Percentiles rank a stretch among this genome's conserved stretches.
Evolutionary conservation across 768 basidiomycete genomes (phyloP).

Genomic region (Pluteus cervinus): DNA sequence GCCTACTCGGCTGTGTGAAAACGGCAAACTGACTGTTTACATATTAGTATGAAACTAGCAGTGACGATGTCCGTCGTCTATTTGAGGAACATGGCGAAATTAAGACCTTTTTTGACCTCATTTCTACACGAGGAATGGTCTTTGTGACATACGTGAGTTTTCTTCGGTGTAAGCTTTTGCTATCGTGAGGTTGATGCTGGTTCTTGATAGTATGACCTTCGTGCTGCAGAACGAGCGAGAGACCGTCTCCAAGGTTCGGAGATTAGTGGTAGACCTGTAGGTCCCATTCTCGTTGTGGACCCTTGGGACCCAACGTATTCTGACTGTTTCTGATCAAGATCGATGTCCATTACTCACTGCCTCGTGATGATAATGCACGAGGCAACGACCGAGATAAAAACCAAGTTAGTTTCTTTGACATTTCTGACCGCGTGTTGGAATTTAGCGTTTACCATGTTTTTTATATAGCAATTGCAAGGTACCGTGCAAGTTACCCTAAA

Average conservation of each 20-base stretch:
- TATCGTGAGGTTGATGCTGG: slow-evolving; percentile 12
- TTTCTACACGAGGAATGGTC: slow-evolving; percentile 94
- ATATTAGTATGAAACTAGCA: slow-evolving; percentile 80
- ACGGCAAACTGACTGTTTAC: slow-evolving; percentile 1
- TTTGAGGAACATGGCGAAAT: slow-evolving; percentile 96
- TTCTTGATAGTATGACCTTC: slow-evolving; percentile 70
- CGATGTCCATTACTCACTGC: slow-evolving; percentile 96
- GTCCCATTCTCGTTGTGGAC: slow-evolving; percentile 24
- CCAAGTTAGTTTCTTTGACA: slow-evolving; percentile 48
- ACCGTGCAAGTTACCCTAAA: slow-evolving; percentile 74
- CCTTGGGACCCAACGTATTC: slow-evolving; percentile 12
- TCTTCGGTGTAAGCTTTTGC: not conserved
- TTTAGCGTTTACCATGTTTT: not conserved
- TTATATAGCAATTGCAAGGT: slow-evolving; percentile 67
- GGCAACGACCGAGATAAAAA: slow-evolving; percentile 73
- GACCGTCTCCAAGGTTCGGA: slow-evolving; percentile 87
- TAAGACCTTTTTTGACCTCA: slow-evolving; percentile 95
- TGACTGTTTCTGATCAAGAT: slow-evolving; percentile 50
- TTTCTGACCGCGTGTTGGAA: not conserved
- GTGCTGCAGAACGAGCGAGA: slow-evolving; percentile 88
- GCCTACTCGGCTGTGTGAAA: not conserved
- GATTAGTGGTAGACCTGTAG: slow-evolving; percentile 83
- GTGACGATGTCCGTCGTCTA: slow-evolving; percentile 72
- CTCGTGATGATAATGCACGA: slow-evolving; percentile 74
- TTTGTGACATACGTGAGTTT: slow-evolving; percentile 95